Evolutionary conservation across 2,329 filamentous ascomycete genomes (phyloP).

Genomic region (Epichloe aotearoae): DNA sequence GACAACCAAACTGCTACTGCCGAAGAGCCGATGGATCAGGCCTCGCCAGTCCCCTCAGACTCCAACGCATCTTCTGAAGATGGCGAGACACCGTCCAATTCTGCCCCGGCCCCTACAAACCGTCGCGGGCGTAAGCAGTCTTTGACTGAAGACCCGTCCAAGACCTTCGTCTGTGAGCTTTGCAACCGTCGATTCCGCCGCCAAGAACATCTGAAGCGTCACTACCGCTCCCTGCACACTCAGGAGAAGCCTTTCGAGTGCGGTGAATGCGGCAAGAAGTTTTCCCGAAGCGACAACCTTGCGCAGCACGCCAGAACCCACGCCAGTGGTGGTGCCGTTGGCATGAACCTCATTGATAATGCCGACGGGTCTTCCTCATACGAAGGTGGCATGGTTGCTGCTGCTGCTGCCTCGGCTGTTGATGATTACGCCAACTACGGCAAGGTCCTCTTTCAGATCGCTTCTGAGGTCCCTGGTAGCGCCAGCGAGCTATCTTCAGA

Average conservation of each 20-base stretch:
- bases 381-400: slow-evolving; percentile 27
- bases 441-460: slow-evolving; percentile 70
- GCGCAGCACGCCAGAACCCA: slow-evolving; percentile 93
- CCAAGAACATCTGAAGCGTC: slow-evolving; percentile 96
- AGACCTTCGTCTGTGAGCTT: slow-evolving; percentile 93
- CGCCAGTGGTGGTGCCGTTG: slow-evolving; percentile 65
- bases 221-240: slow-evolving; percentile 96
- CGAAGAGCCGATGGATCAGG: slow-evolving; percentile 22
- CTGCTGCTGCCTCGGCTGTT: slow-evolving; percentile 28
- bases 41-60: slow-evolving; percentile 24
- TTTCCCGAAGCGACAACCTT: slow-evolving; percentile 94
- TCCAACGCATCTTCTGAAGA: slow-evolving; percentile 22
- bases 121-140: slow-evolving; percentile 98
- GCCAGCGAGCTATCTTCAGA: slow-evolving; percentile 44
- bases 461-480: slow-evolving; percentile 58
- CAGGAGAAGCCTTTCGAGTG: slow-evolving; percentile 98
- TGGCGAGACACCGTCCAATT: slow-evolving; percentile 31
- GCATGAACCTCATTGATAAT: slow-evolving; percentile 77
- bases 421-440: slow-evolving; percentile 58
- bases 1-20: slow-evolving; percentile 21
- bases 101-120: slow-evolving; percentile 50
- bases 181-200: slow-evolving; percentile 96
- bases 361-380: slow-evolving; percentile 37
- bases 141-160: slow-evolving; percentile 90
- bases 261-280: slow-evolving; percentile 97